Base-by-base conservation (phyloP, 805 yeast genomes). In the Teunomyces panamensis region DNA sequence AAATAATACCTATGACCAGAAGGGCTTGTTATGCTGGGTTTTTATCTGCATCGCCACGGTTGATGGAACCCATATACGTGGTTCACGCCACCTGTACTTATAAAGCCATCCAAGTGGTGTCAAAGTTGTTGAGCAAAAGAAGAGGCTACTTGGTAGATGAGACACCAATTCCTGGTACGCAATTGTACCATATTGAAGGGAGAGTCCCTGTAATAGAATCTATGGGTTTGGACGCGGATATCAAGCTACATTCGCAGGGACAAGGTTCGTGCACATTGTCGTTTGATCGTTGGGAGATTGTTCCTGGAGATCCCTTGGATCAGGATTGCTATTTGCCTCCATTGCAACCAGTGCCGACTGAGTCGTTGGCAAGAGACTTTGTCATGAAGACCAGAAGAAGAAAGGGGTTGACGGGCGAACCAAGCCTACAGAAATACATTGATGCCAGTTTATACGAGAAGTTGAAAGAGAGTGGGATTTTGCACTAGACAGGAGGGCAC, bases 291-390 rank as follows among this genome's bases (percentile, higher is more conserved):
- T 94, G 97, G 96, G 77, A 79, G 16, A 64, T 73, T 2, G 95
- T 88, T 0, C 96, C 96, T 1, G 99, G 99, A 0, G 89, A 92
- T 67, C 98, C 97, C 7, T 59, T 92, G 56, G 96, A 92, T 62
- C 67, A 69, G 17, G 77, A 80, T 29, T 78, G 80, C 13, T 69
- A 67, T 42, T 75, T 89, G 34, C 89, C 90, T 4, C 76, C 83
- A 36, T 72, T 92, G 61, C 82, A 81, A 55, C 88, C 96, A 0
- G 96, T 94, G 1, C 84, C 85, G 5, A 66, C 74, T 0, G 70
- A 71, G 8, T 82, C 87, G 2, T 68, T 91, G 49, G 92, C 97
- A 1, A 74, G 99, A 48, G 99, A 94, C 65, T 89, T 90, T 58
- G 84, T 89, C 28, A 68, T 89, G 68, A 94, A 95, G 64, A 89